Percentiles rank a stretch among this genome's conserved stretches.
These are phyloP conservation scores for Dothideomycetes sp. DNA, from an alignment of 2,329 filamentous ascomycete species.

Conservation along the genomic window DNA sequence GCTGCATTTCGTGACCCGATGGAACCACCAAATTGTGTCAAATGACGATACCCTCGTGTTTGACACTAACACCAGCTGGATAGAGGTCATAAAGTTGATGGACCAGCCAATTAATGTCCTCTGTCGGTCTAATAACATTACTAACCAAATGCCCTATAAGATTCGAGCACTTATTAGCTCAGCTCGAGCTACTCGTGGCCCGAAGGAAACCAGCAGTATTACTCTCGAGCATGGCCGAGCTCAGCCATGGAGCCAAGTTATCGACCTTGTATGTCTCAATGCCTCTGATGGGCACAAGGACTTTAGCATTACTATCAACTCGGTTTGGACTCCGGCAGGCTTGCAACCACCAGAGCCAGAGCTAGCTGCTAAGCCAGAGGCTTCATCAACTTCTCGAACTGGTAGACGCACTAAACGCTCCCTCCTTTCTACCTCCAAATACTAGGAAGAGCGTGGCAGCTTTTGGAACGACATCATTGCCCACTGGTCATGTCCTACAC, in stretches of 20 bases:
- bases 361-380: background rate
- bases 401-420: background rate
- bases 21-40: background rate
- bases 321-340: background rate
- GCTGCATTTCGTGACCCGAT: background rate
- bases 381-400: background rate
- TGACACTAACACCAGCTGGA: background rate
- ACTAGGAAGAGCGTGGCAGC: background rate
- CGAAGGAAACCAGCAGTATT: constrained; percentile 1
- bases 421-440: background rate
- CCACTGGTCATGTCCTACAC: background rate
- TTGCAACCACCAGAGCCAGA: background rate
- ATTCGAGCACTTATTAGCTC: background rate
- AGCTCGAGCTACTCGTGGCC: background rate
- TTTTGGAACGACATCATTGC: background rate
- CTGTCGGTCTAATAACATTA: background rate
- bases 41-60: background rate
- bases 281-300: background rate
- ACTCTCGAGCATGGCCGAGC: background rate
- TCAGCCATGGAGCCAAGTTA: background rate
- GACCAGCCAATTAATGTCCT: background rate
- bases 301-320: background rate
- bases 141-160: background rate
- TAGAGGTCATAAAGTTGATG: background rate
- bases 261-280: background rate